Evolutionary conservation across 176 grass and related monocot genomes (phyloP).

Genomic region (Hordeum marinum): DNA sequence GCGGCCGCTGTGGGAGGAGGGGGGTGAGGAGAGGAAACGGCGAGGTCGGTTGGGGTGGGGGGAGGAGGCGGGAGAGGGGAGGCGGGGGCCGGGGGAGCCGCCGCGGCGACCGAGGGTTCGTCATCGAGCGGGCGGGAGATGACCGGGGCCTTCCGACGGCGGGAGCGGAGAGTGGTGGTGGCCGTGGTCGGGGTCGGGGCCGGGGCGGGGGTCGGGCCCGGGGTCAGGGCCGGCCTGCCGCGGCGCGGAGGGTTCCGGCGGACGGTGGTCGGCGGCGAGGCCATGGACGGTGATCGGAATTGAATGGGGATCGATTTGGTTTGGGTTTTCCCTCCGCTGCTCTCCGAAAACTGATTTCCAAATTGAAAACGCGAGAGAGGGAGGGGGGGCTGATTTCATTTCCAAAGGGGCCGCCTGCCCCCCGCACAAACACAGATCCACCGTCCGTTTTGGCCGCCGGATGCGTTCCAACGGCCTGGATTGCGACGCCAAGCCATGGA

Average conservation of each 20-base stretch:
- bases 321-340: not conserved
- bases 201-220: slow-evolving; percentile 25
- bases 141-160: not conserved
- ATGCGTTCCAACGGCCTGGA: not conserved
- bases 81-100: too few relatives aligned
- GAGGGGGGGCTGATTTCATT: not conserved
- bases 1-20: not conserved
- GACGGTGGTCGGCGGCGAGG: slow-evolving; percentile 48
- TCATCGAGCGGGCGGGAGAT: not conserved
- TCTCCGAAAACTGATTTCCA: not conserved
- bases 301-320: not conserved
- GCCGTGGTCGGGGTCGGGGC: slow-evolving; percentile 38
- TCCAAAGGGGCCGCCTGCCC: too few relatives aligned
- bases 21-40: not conserved
- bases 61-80: too few relatives aligned
- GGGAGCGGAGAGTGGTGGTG: not conserved
- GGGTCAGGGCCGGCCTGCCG: slow-evolving; percentile 37
- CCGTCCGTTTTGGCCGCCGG: not conserved
- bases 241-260: slow-evolving; percentile 60
- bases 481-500: too few relatives aligned
- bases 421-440: too few relatives aligned
- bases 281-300: not conserved
- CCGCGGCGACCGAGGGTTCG: not conserved
- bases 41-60: too few relatives aligned
- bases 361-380: not conserved